Evolutionary conservation across 2,329 filamentous ascomycete genomes (phyloP).

Genomic region (Coleophoma eucalyptorum): DNA sequence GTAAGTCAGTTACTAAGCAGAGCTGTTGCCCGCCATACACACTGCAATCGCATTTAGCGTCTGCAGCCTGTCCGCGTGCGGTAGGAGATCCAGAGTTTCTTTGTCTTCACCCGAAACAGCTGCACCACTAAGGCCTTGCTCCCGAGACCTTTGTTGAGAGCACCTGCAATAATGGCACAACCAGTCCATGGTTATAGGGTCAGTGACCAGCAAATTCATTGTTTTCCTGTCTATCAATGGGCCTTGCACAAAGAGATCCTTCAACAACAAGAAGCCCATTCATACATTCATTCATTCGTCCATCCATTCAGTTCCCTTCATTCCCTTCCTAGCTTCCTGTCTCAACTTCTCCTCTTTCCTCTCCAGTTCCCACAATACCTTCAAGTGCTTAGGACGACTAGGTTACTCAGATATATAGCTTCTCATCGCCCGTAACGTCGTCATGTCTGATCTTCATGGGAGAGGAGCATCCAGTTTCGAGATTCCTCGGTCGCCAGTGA

Average conservation of each 20-base stretch:
- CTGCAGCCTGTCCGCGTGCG: background rate
- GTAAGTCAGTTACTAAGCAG: constrained; percentile 3
- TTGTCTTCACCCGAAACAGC: constrained; percentile 8
- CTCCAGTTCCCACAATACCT: background rate
- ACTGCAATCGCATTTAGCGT: background rate
- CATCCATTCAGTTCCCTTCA: constrained; percentile 10
- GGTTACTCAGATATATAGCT: background rate
- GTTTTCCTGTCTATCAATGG: constrained; percentile 25
- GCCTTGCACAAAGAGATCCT: constrained; percentile 24
- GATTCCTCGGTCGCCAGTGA: constrained; percentile 19
- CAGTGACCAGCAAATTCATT: constrained; percentile 24
- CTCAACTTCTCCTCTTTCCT: background rate
- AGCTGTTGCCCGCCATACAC: background rate
- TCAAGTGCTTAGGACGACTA: constrained; percentile 2
- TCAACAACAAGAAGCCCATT: constrained; percentile 26
- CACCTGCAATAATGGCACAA: constrained; percentile 24
- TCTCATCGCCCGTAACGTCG: background rate
- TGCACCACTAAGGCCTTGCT: constrained; percentile 20
- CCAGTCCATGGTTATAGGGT: constrained; percentile 14
- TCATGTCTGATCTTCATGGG: constrained; percentile 19
- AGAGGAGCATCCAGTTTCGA: constrained; percentile 12
- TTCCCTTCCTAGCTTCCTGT: constrained; percentile 1
- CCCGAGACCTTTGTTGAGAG: constrained; percentile 28
- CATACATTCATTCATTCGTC: constrained; percentile 11
- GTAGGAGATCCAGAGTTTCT: constrained; percentile 2